Evolutionary conservation across 2,329 filamentous ascomycete genomes (phyloP), one percentile per base, ranked within the genome.

Genomic region (Epichloe brachyelytri): DNA sequence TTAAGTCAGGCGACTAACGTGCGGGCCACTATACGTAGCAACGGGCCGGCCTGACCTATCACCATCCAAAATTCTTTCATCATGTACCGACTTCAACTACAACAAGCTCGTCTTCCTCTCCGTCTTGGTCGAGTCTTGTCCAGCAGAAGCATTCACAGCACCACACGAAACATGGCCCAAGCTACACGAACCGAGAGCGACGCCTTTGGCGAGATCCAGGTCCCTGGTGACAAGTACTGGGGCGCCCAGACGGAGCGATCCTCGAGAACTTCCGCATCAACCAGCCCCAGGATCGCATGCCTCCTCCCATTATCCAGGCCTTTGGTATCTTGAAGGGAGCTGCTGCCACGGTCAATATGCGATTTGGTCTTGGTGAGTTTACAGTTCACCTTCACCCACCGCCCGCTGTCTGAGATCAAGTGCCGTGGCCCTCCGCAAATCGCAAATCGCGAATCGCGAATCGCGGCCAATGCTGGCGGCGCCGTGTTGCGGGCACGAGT

Each of bases 261-360:
- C 80, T 97, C 68, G 85, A 86, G 71, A 98, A 98, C 78, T 98
- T 98, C 79, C 86, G 85, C 70, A 97, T 98, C 82, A 97, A 97
- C 75, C 93, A 97, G 78, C 93, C 93, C 54, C 88, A 95, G 73
- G 93, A 98, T 68, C 89, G 93, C 68, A 97, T 97, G 90, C 93
- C 93, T 46, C 84, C 88, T 58, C 86, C 90, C 44, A 85, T 98
- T 61, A 77, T 97, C 64, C 85, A 83, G 71, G 93, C 93, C 6
- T 96, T 98, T 68, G 93, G 93, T 66, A 94, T 97, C 63, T 78
- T 98, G 58, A 98, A 98, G 80, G 91, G 90, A 58, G 93, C 93
- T 52, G 93, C 93, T 43, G 93, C 93, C 46, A 88, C 85, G 7
- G 93, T 97, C 57, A 98, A 98, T 75, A 89, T 95, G 82, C 83